Evolutionary conservation across 768 basidiomycete genomes (phyloP).

Genomic region (Xerocomus spinulosus): DNA sequence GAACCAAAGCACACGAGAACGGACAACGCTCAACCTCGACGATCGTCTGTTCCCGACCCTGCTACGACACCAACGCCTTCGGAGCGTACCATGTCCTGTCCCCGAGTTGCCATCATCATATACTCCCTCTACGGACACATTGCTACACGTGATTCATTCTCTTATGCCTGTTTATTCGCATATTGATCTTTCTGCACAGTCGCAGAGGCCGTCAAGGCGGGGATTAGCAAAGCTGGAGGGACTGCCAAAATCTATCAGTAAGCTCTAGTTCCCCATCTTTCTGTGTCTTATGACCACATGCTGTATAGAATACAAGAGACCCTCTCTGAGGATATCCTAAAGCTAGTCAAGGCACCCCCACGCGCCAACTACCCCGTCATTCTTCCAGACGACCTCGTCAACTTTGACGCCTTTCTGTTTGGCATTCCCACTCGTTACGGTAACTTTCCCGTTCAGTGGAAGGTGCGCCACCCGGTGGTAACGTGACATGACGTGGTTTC

Average conservation of each 20-base stretch:
- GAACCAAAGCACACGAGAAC: too few species aligned
- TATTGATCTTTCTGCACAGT: constrained; percentile 12
- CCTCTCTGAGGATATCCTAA: constrained; percentile 64
- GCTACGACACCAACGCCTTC: not conserved
- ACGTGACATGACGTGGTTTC: constrained; percentile 15
- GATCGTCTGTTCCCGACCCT: constrained; percentile 4
- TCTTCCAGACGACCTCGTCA: constrained; percentile 29
- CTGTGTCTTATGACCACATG: not conserved
- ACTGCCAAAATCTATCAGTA: constrained; percentile 45
- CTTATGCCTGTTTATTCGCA: not conserved
- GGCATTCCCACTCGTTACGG: constrained; percentile 47
- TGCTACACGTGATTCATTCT: constrained; percentile 35
- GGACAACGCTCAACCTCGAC: not conserved
- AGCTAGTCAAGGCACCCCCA: constrained; percentile 64
- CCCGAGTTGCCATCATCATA: constrained; percentile 43
- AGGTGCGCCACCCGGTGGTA: constrained; percentile 25
- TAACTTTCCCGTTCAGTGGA: constrained; percentile 56
- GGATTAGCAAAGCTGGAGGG: constrained; percentile 41
- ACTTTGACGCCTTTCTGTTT: constrained; percentile 41
- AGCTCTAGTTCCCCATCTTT: constrained; percentile 8
- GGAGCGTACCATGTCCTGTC: constrained; percentile 17
- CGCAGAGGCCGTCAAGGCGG: constrained; percentile 35
- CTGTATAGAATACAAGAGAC: constrained; percentile 70
- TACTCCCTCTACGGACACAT: constrained; percentile 52
- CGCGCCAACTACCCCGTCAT: constrained; percentile 55